Conservation (phyloP, 768 basidiomycete genomes). For the Trametes cinnabarina region DNA sequence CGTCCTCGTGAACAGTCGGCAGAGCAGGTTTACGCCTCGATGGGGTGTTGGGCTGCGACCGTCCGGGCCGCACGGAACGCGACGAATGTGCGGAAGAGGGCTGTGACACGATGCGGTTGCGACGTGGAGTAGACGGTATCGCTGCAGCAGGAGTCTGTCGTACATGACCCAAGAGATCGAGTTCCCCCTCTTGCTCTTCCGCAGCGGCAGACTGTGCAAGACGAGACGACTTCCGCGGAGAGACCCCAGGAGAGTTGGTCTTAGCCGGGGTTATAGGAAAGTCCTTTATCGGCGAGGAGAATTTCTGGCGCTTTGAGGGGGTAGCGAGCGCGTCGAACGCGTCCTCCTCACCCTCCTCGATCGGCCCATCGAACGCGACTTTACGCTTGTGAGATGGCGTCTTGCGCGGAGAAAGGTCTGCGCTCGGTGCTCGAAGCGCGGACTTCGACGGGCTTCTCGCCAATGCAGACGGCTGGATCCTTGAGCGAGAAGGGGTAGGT, state of each 20-base stretch:
- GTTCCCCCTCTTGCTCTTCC: neutral
- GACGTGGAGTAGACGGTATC: slow-evolving; percentile 14
- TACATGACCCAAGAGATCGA: slow-evolving; percentile 10
- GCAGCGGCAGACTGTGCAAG: neutral
- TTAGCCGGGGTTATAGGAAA: neutral
- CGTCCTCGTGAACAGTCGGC: slow-evolving; percentile 16
- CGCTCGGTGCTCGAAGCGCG: slow-evolving; percentile 14
- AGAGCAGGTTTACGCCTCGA: neutral
- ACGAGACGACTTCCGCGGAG: slow-evolving; percentile 4
- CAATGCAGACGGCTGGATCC: neutral
- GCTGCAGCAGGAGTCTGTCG: neutral
- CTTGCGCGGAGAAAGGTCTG: slow-evolving; percentile 16
- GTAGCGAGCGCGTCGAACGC: slow-evolving; percentile 23
- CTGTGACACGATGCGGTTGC: neutral
- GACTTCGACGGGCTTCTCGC: slow-evolving; percentile 25
- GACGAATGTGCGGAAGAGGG: slow-evolving; percentile 13
- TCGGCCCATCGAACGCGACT: slow-evolving; percentile 21
- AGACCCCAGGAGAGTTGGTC: neutral
- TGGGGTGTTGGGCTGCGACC: slow-evolving; percentile 13
- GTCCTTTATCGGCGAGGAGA: slow-evolving; percentile 16
- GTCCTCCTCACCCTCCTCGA: slow-evolving; percentile 15
- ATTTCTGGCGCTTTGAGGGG: slow-evolving; percentile 25
- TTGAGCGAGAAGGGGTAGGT: slow-evolving; percentile 1
- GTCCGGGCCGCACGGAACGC: slow-evolving; percentile 1
- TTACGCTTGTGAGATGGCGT: slow-evolving; percentile 31